A percentile compares a stretch with the other conserved stretches of the same genome.
phyloP scores from a whole-genome alignment of 768 basidiomycete species.

The Harrya chromipes region DNA sequence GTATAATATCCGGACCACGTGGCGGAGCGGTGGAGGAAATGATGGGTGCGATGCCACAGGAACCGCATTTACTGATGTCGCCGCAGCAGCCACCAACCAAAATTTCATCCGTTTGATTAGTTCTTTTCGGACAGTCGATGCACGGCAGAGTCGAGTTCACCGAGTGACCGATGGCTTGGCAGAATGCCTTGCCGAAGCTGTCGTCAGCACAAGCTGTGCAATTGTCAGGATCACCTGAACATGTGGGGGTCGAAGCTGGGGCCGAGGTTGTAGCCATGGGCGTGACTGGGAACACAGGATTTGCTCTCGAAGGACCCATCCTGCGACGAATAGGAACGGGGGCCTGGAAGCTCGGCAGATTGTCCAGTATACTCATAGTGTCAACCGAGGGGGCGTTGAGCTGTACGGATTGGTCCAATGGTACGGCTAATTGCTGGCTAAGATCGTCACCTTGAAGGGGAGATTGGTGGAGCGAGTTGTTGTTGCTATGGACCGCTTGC shows the following conservation, averaged over 20 bases:
- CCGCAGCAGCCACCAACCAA: constrained; percentile 37
- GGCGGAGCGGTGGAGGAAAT: constrained; percentile 20
- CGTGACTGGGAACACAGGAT: constrained; percentile 55
- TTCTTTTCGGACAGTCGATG: constrained; percentile 49
- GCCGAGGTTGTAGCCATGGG: constrained; percentile 29
- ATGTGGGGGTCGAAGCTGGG: constrained; percentile 37
- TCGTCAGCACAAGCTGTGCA: constrained; percentile 85
- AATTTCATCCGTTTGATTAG: constrained; percentile 25
- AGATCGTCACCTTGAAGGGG: constrained; percentile 13
- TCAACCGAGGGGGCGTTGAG: constrained; percentile 27
- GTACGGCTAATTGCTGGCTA: constrained; percentile 10
- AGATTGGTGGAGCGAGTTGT: constrained; percentile 9
- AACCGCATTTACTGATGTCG: constrained; percentile 30
- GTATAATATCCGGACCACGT: constrained; percentile 50
- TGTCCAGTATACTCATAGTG: constrained; percentile 63
- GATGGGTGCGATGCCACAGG: constrained; percentile 32
- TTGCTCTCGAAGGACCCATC: constrained; percentile 34
- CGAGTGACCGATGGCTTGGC: constrained; percentile 66
- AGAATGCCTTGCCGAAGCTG: constrained; percentile 85
- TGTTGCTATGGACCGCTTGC: constrained; percentile 32
- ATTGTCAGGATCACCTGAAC: constrained; percentile 85
- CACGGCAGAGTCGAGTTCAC: constrained; percentile 53
- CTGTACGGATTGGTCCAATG: constrained; percentile 28
- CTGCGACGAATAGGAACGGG: constrained; percentile 77
- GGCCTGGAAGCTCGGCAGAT: constrained; percentile 76